Percentiles rank a stretch among this genome's conserved stretches.
phyloP scores from a whole-genome alignment of 176 grass and related monocot genomes.

The Carex parvula region DNA sequence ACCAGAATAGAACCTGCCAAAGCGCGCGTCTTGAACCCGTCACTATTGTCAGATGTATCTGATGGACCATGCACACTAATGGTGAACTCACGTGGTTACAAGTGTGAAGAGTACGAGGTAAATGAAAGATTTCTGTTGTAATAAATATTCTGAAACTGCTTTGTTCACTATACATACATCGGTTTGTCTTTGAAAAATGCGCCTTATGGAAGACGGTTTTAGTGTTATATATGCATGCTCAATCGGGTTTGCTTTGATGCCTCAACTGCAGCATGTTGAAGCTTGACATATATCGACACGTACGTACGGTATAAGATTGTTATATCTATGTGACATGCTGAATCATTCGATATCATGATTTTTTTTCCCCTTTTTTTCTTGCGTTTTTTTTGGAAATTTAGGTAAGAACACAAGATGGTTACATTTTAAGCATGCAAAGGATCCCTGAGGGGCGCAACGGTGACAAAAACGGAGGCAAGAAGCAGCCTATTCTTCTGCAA shows the following conservation, averaged over 20 bases:
- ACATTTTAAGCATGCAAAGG: conserved; percentile 37
- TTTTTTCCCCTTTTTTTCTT: background rate
- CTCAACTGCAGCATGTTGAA: background rate
- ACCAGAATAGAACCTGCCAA: background rate
- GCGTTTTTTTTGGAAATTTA: background rate
- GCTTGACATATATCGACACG: background rate
- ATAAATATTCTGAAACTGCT: background rate
- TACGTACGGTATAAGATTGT: background rate
- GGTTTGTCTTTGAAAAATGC: background rate
- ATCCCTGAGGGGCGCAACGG: conserved; percentile 27
- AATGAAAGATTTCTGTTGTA: background rate
- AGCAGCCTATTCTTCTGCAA: conserved; percentile 35
- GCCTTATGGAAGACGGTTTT: background rate
- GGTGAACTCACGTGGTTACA: conserved; percentile 27
- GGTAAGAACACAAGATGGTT: conserved; percentile 41
- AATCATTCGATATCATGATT: background rate
- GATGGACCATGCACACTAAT: conserved; percentile 21
- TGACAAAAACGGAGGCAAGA: background rate
- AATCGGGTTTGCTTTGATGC: background rate
- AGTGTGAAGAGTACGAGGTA: conserved; percentile 46
- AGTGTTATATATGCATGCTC: background rate
- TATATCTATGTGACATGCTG: background rate
- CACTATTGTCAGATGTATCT: background rate
- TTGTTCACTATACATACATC: background rate
- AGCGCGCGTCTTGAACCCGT: background rate